These are phyloP conservation scores for Diatrype stigma DNA, from an alignment of 2,329 filamentous ascomycete genomes.

Conservation along the genomic window DNA sequence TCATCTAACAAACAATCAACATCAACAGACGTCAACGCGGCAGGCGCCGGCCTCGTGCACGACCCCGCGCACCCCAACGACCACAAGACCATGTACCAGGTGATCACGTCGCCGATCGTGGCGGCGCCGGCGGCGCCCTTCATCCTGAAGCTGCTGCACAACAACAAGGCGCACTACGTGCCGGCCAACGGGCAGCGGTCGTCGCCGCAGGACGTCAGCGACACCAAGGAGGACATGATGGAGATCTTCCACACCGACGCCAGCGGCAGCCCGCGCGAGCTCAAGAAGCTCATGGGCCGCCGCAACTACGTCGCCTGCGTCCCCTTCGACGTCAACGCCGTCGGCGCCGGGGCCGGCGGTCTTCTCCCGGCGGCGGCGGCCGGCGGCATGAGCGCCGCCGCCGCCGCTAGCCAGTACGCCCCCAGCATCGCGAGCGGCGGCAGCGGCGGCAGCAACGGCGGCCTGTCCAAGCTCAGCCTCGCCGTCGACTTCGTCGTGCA, in stretches of 20 bases:
- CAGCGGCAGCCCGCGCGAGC: constrained; percentile 73
- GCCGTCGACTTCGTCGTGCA: constrained; percentile 97
- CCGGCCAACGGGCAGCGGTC: constrained; percentile 80
- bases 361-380: too few relatives aligned
- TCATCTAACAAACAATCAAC: constrained; percentile 25
- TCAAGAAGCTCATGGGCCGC: constrained; percentile 88
- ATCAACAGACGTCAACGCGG: constrained; percentile 71
- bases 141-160: constrained; percentile 91
- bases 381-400: constrained; percentile 45
- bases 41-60: constrained; percentile 88
- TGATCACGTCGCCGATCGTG: constrained; percentile 90
- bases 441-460: constrained; percentile 34
- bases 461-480: constrained; percentile 67
- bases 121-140: constrained; percentile 82
- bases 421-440: constrained; percentile 19
- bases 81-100: constrained; percentile 99
- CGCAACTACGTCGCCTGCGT: constrained; percentile 91
- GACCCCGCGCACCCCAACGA: constrained; percentile 87
- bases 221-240: constrained; percentile 99
- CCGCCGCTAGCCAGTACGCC: constrained; percentile 20
- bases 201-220: constrained; percentile 64
- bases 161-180: constrained; percentile 86
- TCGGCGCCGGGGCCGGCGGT: constrained; percentile 80
- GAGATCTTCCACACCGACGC: constrained; percentile 97
- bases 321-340: constrained; percentile 85